phyloP scores from a whole-genome alignment of 768 basidiomycete genomes.

The Boletus tylopilopsis region DNA sequence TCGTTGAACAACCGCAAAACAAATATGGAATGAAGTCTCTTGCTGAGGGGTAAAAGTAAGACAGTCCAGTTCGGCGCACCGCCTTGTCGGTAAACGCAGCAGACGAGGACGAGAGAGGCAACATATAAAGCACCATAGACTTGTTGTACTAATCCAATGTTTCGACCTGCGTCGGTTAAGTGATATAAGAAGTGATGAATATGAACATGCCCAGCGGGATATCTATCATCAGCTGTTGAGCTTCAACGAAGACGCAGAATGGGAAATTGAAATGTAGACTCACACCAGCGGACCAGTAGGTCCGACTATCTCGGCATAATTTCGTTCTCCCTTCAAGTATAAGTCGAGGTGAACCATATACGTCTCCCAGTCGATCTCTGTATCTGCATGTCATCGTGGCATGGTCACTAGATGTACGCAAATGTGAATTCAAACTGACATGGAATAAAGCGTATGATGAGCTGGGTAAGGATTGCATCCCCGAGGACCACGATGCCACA shows the following conservation, averaged over 20 bases:
- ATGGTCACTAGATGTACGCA: slow-evolving; percentile 15
- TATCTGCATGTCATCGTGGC: slow-evolving; percentile 65
- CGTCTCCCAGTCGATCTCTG: slow-evolving; percentile 97
- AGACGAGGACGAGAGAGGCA: slow-evolving; percentile 56
- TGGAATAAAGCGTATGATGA: slow-evolving; percentile 77
- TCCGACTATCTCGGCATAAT: slow-evolving; percentile 79
- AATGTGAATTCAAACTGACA: slow-evolving; percentile 51
- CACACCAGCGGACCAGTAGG: slow-evolving; percentile 94
- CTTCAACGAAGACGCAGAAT: background rate
- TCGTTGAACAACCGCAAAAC: slow-evolving; percentile 93
- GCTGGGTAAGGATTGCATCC: slow-evolving; percentile 72
- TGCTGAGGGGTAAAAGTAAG: slow-evolving; percentile 78
- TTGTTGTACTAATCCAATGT: slow-evolving; percentile 66
- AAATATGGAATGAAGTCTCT: slow-evolving; percentile 91
- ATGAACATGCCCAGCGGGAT: slow-evolving; percentile 90
- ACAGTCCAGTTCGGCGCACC: slow-evolving; percentile 69
- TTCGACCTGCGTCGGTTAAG: slow-evolving; percentile 57
- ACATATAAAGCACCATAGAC: slow-evolving; percentile 78
- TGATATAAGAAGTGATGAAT: slow-evolving; percentile 70
- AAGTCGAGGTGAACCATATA: slow-evolving; percentile 87
- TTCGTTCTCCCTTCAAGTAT: slow-evolving; percentile 75
- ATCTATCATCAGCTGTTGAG: slow-evolving; percentile 45
- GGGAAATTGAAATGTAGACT: slow-evolving; percentile 17
- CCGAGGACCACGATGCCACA: slow-evolving; percentile 63
- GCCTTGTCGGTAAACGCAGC: slow-evolving; percentile 62